Percentiles rank a stretch among this genome's conserved stretches.
Conservation (phyloP, 192 early-diverging fungal genomes). For the Coemansia sp. region DNA sequence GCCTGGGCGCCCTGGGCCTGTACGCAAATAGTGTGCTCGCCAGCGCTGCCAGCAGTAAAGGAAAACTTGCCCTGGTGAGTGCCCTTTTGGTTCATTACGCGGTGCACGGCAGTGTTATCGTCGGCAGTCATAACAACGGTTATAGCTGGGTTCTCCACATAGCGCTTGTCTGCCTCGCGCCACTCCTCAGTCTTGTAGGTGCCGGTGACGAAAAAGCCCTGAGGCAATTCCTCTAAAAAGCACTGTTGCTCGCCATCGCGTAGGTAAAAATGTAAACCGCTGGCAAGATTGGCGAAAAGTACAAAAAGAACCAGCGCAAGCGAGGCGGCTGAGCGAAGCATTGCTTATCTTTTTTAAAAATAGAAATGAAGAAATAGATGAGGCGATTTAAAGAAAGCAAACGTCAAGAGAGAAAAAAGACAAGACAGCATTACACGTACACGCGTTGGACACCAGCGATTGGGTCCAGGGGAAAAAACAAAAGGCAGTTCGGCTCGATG, state of each 20-base stretch:
- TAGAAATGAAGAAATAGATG: neutral
- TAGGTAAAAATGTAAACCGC: conserved; percentile 90
- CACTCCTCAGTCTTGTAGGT: conserved; percentile 85
- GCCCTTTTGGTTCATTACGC: conserved; percentile 81
- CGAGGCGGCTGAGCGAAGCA: conserved; percentile 32
- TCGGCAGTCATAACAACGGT: conserved; percentile 77
- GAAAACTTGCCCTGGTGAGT: conserved; percentile 79
- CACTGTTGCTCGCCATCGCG: conserved; percentile 88
- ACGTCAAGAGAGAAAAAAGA: neutral
- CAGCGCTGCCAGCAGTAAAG: conserved; percentile 87
- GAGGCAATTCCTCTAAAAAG: conserved; percentile 94
- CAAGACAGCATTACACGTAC: no score
- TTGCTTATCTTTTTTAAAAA: no score
- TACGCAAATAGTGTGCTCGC: conserved; percentile 93
- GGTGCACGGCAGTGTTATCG: conserved; percentile 55
- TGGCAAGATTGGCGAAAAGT: conserved; percentile 28
- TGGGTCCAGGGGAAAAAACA: neutral
- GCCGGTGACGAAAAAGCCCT: conserved; percentile 85
- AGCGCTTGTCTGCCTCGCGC: conserved; percentile 64
- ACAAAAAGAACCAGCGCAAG: conserved; percentile 27
- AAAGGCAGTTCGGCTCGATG: neutral
- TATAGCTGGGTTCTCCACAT: conserved; percentile 64
- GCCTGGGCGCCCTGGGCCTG: conserved; percentile 61
- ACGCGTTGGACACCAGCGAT: neutral
- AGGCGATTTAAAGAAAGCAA: neutral